Base-by-base conservation (phyloP, 257 asterid genomes). In the Penstemon davidsonii region DNA sequence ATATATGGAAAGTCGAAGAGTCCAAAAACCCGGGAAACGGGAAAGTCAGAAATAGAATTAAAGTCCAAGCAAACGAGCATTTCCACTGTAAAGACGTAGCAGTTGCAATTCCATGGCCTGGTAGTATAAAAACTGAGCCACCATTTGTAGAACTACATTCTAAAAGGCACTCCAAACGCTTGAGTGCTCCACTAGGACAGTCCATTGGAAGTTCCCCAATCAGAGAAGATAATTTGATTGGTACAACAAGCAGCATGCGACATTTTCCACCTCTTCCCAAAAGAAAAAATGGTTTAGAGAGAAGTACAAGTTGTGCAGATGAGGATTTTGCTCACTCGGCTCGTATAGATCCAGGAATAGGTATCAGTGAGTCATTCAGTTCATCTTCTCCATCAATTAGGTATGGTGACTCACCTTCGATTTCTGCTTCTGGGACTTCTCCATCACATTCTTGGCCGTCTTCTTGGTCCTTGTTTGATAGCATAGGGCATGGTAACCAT, bases 81-180 rank as follows among this genome's bases (percentile, higher is more conserved):
- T 94, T 94, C 81, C 88, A 55, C 0, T 88, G 93, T 58, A 91
- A 80, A 76, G 99, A 94, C 36, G 96, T 88, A 18, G 73, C 96
- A 0, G 87, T 81, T 18, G 97, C 96, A 15, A 80, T 88, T 45
- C 89, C 96, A 8, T 94, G 96, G 97, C 91, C 92, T 0, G 88
- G 90, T 0, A 78, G 81, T 64, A 64, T 53, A 37, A 79, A 67
- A 59, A 71, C 70, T 33, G 97, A 94, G 39, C 79, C 89, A 37
- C 97, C 97, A 33, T 39, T 77, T 0, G 91, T 94, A 4, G 87
- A 86, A 73, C 73, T 88, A 54, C 88, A 83, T 19, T 86, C 97
- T 63, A 91, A 91, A 73, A 70, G 88, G 69, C 88, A 88, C 62
- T 85, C 91, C 8, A 86, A 79, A 66, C 95, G 92, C 56, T 47